Evolutionary conservation across 441 rosid genomes (phyloP).

Genomic region (Dalechampia spathulata): DNA sequence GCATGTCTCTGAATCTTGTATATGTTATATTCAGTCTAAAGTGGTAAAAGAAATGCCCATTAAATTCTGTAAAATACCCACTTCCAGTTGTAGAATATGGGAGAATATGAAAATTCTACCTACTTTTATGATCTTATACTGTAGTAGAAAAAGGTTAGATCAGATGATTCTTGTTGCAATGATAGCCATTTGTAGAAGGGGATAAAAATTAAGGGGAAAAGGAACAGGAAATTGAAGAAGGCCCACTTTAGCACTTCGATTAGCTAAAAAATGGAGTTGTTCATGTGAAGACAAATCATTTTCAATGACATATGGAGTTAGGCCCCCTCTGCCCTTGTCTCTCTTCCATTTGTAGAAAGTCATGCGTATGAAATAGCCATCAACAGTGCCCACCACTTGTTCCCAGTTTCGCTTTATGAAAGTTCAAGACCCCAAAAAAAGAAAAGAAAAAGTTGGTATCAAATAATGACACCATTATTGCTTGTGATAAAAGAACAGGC

Average conservation of each 20-base stretch:
- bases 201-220: background rate
- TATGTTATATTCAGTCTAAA: too few species aligned
- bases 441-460: constrained; percentile 8
- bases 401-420: constrained; percentile 1
- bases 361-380: constrained; percentile 11
- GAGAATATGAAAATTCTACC: too few species aligned
- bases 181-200: background rate
- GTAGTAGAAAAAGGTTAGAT: background rate
- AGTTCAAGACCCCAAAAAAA: background rate
- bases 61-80: too few species aligned
- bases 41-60: too few species aligned
- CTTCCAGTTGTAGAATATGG: too few species aligned
- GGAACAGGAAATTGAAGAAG: background rate
- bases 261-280: background rate
- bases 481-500: constrained; percentile 5
- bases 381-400: constrained; percentile 30
- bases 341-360: constrained; percentile 4
- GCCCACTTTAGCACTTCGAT: background rate
- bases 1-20: too few species aligned
- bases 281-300: background rate
- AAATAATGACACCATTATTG: constrained; percentile 11
- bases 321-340: background rate
- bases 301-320: background rate
- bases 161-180: background rate
- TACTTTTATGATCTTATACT: background rate